Evolutionary conservation across 495 filamentous ascomycete genomes (phyloP).

Genomic region (Zalerion maritima): DNA sequence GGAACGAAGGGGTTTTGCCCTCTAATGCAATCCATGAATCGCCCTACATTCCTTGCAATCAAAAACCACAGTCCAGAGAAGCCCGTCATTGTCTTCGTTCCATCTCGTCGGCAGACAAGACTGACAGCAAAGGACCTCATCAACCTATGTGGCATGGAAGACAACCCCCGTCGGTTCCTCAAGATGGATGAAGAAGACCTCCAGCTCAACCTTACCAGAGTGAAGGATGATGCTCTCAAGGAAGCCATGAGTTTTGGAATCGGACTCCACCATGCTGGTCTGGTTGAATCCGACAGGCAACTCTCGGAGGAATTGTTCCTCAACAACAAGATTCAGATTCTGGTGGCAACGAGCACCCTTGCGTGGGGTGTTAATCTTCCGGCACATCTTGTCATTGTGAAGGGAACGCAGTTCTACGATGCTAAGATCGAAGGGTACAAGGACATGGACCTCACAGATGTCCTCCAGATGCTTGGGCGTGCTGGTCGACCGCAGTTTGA

Average conservation of each 20-base stretch:
- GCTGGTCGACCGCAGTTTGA: slow-evolving; percentile 96
- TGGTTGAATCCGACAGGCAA: slow-evolving; percentile 86
- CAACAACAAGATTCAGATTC: slow-evolving; percentile 95
- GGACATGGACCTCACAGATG: slow-evolving; percentile 98
- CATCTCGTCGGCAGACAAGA: slow-evolving; percentile 86
- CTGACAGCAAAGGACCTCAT: slow-evolving; percentile 92
- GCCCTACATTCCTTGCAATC: slow-evolving; percentile 91
- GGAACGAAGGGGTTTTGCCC: slow-evolving; percentile 92
- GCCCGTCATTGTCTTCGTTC: slow-evolving; percentile 96
- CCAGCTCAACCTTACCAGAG: slow-evolving; percentile 61
- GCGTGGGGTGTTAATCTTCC: slow-evolving; percentile 99
- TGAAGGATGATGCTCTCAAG: slow-evolving; percentile 82
- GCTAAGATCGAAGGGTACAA: slow-evolving; percentile 95
- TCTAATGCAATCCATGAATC: slow-evolving; percentile 98
- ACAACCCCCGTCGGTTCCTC: slow-evolving; percentile 86
- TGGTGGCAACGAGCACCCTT: slow-evolving; percentile 91
- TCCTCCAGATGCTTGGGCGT: slow-evolving; percentile 94
- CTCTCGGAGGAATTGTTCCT: slow-evolving; percentile 87
- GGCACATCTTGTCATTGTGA: slow-evolving; percentile 92
- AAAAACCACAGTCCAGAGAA: slow-evolving; percentile 91
- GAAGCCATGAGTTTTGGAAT: slow-evolving; percentile 94
- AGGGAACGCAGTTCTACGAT: slow-evolving; percentile 97
- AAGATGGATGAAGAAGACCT: slow-evolving; percentile 91
- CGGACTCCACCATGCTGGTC: slow-evolving; percentile 89
- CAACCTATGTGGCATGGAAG: slow-evolving; percentile 96